Base-by-base conservation (phyloP, 164 flowering plant species). In the Vitis riparia region DNA sequence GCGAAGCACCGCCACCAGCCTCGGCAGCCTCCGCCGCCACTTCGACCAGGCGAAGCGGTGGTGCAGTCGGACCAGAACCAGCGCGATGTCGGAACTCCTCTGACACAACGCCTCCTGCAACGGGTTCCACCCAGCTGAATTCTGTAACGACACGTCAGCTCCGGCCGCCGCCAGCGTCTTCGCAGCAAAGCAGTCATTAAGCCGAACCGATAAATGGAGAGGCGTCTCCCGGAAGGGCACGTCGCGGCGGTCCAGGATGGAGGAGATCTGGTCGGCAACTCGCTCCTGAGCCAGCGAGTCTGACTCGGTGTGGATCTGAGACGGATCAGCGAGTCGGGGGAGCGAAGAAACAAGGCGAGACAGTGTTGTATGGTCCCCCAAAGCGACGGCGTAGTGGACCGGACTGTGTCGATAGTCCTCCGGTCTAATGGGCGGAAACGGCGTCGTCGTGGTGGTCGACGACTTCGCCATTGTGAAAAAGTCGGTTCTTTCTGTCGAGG, bases 11-110 rank as follows among this genome's bases (percentile, higher is more conserved):
- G 89, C 88, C 9, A 91, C 79, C 0, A 93, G 82, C 5, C 96
- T 87, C 1, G 99, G 99, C 5, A 93, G 82, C 7, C 98, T 80
- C 5, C 98, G 86, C n/a, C 98, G 86, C 98, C 98, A 95, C 81
- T 95, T 95, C 11, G 77, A 72, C 98, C 98, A 95, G 9, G 97
- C 91, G 51, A 88, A 66, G 17, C 84, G 77, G 71, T 89, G 98
- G 64, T 88, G 93, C 49, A 71, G 81, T 17, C 84, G 86, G 11
- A 90, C 76, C 0, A 95, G 86, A 30, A 80, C 62, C 51, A 77
- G 27, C 5, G 92, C 78, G 12, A 93, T 71, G 19, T 89, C 93
- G 15, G 85, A 61, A 44, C 61, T 62, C 27, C 90, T 81, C 11
- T 81, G 74, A 65, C 92, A 85, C 12, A 90, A 58, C 1, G 98